phyloP scores from a whole-genome alignment of 805 yeast genomes.

The Zygoascus tannicola region DNA sequence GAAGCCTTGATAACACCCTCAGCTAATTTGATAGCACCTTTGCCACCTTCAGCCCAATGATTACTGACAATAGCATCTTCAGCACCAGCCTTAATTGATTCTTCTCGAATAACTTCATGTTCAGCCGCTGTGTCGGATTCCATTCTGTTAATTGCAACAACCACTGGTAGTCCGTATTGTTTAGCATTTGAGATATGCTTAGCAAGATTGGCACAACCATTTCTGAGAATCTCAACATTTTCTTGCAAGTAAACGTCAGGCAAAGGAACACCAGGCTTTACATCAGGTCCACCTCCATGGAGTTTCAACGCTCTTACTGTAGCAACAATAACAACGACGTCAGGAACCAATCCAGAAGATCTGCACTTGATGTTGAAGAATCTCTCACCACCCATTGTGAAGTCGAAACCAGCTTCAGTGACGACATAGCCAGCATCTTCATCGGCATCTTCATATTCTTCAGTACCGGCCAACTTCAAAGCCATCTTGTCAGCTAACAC shows the following conservation, averaged over 20 bases:
- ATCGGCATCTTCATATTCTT: slow-evolving; percentile 31
- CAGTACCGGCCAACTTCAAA: slow-evolving; percentile 73
- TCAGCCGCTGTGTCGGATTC: slow-evolving; percentile 75
- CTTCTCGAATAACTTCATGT: slow-evolving; percentile 66
- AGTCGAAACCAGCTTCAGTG: slow-evolving; percentile 97
- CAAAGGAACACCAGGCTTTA: slow-evolving; percentile 82
- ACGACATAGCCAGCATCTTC: slow-evolving; percentile 66
- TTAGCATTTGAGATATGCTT: slow-evolving; percentile 85
- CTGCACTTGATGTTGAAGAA: slow-evolving; percentile 94
- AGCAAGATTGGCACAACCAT: slow-evolving; percentile 79
- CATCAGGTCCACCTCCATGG: slow-evolving; percentile 97
- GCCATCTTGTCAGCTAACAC: slow-evolving; percentile 91
- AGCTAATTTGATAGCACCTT: slow-evolving; percentile 80
- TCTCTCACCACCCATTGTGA: slow-evolving; percentile 99
- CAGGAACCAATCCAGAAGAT: slow-evolving; percentile 79
- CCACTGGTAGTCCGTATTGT: slow-evolving; percentile 81
- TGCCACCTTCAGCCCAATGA: slow-evolving; percentile 96
- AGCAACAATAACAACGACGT: slow-evolving; percentile 87
- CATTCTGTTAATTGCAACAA: slow-evolving; percentile 88
- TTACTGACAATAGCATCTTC: slow-evolving; percentile 79
- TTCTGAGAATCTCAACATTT: slow-evolving; percentile 64
- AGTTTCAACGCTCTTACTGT: slow-evolving; percentile 94
- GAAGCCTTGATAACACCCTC: slow-evolving; percentile 66
- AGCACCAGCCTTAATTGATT: slow-evolving; percentile 88
- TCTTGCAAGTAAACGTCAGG: slow-evolving; percentile 76